Evolutionary conservation across 2,329 filamentous ascomycete genomes (phyloP).

Genomic region (Fusarium pininemorale): DNA sequence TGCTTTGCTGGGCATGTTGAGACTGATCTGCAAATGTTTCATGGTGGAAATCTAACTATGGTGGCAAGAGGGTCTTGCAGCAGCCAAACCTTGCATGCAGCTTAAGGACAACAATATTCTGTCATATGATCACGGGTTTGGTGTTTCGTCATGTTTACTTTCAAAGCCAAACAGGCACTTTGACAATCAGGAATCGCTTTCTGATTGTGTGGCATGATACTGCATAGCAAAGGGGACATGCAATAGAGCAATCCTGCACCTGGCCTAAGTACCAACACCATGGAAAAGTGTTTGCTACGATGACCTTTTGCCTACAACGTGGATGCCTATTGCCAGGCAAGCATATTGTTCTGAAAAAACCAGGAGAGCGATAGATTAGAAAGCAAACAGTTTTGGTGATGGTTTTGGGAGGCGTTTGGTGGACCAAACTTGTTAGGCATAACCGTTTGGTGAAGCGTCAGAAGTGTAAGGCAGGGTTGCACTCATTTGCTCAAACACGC

Average conservation of each 20-base stretch:
- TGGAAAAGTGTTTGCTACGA: fast-evolving
- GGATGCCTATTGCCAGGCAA: background rate
- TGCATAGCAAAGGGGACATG: no score
- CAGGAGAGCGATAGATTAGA: fast-evolving
- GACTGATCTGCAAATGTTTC: background rate
- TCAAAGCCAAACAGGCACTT: no score
- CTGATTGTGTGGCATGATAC: fast-evolving
- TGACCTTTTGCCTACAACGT: fast-evolving
- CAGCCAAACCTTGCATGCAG: background rate
- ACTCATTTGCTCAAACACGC: background rate
- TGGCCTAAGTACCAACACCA: no score
- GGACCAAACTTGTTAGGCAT: background rate
- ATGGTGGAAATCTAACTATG: fast-evolving
- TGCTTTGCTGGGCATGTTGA: fast-evolving
- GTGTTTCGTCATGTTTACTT: no score
- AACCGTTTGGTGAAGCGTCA: fast-evolving
- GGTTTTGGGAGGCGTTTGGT: background rate
- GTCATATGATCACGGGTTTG: no score
- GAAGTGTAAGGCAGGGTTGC: no score
- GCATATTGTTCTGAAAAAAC: fast-evolving
- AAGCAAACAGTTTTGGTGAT: no score
- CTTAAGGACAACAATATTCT: background rate
- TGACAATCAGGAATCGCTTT: fast-evolving
- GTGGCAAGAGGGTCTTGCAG: no score
- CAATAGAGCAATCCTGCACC: no score